Conservation (phyloP, 176 grass and related monocot genomes). For the Zizania latifolia region DNA sequence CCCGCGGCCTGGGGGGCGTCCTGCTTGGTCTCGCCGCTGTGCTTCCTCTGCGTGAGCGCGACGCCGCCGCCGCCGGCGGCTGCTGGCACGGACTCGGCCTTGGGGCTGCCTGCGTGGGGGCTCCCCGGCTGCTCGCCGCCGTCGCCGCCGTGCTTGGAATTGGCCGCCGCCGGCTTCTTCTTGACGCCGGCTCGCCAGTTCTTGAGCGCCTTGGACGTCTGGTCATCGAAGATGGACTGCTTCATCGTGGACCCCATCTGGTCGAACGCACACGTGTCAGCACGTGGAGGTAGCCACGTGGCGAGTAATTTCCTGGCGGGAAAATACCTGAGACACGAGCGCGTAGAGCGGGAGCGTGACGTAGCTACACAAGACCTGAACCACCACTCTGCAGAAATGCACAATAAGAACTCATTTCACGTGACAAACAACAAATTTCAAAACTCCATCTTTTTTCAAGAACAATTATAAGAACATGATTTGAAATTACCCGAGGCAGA, state of each 20-base stretch:
- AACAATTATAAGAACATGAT: too few species aligned
- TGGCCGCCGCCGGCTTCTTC: slow-evolving; percentile 43
- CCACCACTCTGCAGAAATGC: slow-evolving; percentile 40
- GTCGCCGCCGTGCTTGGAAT: slow-evolving; percentile 26
- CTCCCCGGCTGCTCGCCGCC: background rate
- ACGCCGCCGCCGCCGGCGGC: background rate
- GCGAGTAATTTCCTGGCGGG: background rate
- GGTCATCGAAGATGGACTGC: slow-evolving; percentile 91
- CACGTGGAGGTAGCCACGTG: background rate
- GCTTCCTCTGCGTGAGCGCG: slow-evolving; percentile 28
- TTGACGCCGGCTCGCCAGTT: slow-evolving; percentile 81
- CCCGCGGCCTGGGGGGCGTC: too few species aligned
- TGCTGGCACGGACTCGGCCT: background rate
- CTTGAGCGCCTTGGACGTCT: slow-evolving; percentile 90
- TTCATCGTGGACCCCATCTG: slow-evolving; percentile 98
- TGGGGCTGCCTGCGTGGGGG: slow-evolving; percentile 20
- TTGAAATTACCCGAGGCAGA: slow-evolving; percentile 78
- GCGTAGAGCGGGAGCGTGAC: slow-evolving; percentile 72
- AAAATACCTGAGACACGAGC: slow-evolving; percentile 54
- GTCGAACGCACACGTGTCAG: background rate
- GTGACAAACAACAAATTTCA: background rate
- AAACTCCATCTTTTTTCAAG: too few species aligned
- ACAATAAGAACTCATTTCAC: background rate
- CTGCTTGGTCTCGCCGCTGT: background rate
- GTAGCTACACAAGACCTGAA: slow-evolving; percentile 83